Evolutionary conservation across 768 basidiomycete genomes (phyloP).

Genomic region (Zangia roseola): DNA sequence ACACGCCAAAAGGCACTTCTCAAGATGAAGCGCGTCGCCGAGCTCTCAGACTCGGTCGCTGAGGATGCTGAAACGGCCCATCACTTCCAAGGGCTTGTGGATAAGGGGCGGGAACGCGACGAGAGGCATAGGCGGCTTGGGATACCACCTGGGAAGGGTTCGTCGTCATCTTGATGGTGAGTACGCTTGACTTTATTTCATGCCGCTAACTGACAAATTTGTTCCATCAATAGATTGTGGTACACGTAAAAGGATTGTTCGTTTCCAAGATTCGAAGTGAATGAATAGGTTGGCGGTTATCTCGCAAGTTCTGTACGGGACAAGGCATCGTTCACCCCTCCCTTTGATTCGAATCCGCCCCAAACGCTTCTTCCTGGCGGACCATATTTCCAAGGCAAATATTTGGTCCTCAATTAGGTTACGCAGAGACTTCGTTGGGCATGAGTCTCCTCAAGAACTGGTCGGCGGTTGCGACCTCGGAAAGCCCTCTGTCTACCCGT

Average conservation of each 20-base stretch:
- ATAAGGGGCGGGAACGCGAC: constrained; percentile 26
- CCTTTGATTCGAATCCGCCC: too few relatives aligned
- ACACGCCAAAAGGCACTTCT: constrained; percentile 41
- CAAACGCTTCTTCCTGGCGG: too few relatives aligned
- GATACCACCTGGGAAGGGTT: constrained; percentile 24
- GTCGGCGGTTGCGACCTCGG: constrained; percentile 44
- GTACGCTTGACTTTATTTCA: not conserved
- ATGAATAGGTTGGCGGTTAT: too few relatives aligned
- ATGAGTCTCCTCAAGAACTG: constrained; percentile 77
- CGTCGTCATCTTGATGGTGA: constrained; percentile 8
- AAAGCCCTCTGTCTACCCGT: constrained; percentile 23
- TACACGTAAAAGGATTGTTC: too few relatives aligned
- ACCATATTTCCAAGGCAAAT: too few relatives aligned
- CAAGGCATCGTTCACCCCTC: too few relatives aligned
- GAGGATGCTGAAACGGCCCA: constrained; percentile 11
- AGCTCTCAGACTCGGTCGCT: constrained; percentile 21
- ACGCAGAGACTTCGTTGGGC: constrained; percentile 60
- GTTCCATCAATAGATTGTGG: too few relatives aligned
- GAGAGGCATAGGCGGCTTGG: constrained; percentile 29
- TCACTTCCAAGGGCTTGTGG: constrained; percentile 18
- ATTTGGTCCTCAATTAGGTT: constrained; percentile 1
- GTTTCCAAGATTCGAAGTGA: too few relatives aligned
- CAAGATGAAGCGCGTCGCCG: constrained; percentile 47
- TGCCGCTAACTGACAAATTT: not conserved
- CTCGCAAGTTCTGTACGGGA: too few relatives aligned